Base-by-base conservation (phyloP, 140 eudicot species). In the Anethum foeniculum region DNA sequence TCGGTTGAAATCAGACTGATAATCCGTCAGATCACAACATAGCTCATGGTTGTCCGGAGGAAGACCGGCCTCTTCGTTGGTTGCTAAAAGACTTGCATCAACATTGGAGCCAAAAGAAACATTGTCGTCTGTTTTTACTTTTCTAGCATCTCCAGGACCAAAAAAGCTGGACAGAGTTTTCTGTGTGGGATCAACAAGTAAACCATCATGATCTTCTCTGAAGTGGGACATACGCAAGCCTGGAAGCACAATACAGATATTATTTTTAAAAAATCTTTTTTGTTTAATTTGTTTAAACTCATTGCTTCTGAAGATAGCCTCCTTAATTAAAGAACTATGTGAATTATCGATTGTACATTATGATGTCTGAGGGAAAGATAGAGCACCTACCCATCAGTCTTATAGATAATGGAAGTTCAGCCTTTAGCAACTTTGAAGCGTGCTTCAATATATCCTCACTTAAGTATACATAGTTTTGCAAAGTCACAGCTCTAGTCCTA, bases 191-290 rank as follows among this genome's bases (percentile, higher is more conserved):
- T 92, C 98, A 56, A 85, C 65, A 68, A 64, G 83, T 68, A 36
- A 82, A 7, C 86, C 89, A 82, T 68, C 85, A 46, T 83, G 85
- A 58, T 91, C 95, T 79, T 90, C 95, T 80, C 76, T 82, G 77
- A 94, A 89, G 73, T 94, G 96, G 82, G 97, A 92, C 86, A 94
- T 86, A 34, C 97, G 96, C 65, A 94, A 82, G 60, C 98, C 98
- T 94, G 87, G n/a, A 62, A 79, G 13, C 81, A 77, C 68, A 75
- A 54, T 28, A 58, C 13, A 51, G 28, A 76, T 51, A 76, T 27
- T 11, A 11, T 46, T 76, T 76, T 1, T 23, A 28, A 13, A 48
- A 75, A 34, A n/a, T 25, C 14, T 18, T 11, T 19, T 73, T 1
- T 73, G 52, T 75, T 46, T 1, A 10, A 41, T 9, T 64, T 28